Base-by-base conservation (phyloP, 371 early-diverging fungal species). In the Mortierella sp. region DNA sequence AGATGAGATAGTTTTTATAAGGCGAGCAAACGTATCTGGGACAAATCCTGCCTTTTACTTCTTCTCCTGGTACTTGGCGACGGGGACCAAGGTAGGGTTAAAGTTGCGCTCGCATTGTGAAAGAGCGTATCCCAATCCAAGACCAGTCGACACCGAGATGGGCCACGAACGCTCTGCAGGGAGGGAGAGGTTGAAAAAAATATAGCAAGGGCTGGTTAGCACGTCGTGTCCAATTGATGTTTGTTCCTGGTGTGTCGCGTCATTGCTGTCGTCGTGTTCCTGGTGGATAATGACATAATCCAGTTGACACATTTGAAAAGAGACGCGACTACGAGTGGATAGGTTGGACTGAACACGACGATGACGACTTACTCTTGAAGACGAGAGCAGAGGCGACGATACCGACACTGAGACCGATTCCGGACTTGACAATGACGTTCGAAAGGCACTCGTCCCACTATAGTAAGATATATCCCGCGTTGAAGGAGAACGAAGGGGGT, bases 391-490 rank as follows among this genome's bases (percentile, higher is more conserved):
- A 96, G 50, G 95, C 93, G 34, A 95, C 94, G 74, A 97, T 92
- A 74, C 97, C 97, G 41, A 93, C 93, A 77, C 95, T 93, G 73
- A 96, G 88, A 77, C 97, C 97, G 71, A 96, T 88, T 34, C 96
- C 96, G 64, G 95, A 90, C 87, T 96, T 95, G 66, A 96, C 92
- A 64, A 94, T 87, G 73, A 95, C 90, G 91, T 97, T 95, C 71
- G 96, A 93, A 65, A 96, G 88, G 70, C 95, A 94, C 74, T 91
- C 93, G 90, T 97, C 97, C 93, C 95, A 95, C 96, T 97, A 69
- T 53, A 48, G 5, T 47, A 9, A 13, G 8, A 22, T 31, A 58
- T 4, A 14, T 31, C 34, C 58, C 58, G 19, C 34, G 34, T 19
- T 7, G 3, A 19, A 7, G 5, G 1, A 0, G 11, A 41, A n/a